Conservation (phyloP, 306 rosid species). For the Dalbergia cochinchinensis region DNA sequence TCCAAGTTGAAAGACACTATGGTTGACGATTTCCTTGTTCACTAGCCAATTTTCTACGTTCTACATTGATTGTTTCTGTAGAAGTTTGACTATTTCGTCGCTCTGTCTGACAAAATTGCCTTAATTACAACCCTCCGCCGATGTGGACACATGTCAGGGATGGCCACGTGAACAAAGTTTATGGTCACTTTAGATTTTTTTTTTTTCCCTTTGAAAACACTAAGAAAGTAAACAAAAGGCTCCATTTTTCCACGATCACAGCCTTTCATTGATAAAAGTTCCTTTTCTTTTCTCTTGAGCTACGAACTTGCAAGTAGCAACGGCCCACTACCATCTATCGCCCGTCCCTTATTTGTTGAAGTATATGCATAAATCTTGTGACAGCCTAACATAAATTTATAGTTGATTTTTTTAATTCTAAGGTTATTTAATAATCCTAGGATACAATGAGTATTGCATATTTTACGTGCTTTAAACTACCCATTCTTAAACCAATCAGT, state of each 20-base stretch:
- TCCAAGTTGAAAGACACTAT: neutral
- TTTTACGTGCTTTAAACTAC: no score
- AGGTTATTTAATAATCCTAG: no score
- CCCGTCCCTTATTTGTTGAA: no score
- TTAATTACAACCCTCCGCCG: neutral
- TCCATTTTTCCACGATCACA: constrained; percentile 19
- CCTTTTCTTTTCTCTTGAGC: neutral
- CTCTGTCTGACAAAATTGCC: constrained; percentile 20
- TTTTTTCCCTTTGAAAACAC: no score
- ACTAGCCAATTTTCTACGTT: neutral
- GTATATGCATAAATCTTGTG: no score
- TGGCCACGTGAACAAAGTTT: constrained; percentile 4
- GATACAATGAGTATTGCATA: neutral
- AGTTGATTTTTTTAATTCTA: no score
- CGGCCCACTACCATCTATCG: no score
- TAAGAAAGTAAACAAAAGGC: neutral
- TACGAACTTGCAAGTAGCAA: neutral
- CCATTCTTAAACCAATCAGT: neutral
- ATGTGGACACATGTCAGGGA: neutral
- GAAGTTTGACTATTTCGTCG: constrained; percentile 30
- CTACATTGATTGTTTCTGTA: constrained; percentile 11
- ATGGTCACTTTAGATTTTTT: neutral
- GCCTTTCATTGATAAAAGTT: constrained; percentile 43
- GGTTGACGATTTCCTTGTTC: neutral
- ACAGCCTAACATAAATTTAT: no score